Evolutionary conservation across 345 rosid species (phyloP).

Genomic region (Rhodamnia argentea): DNA sequence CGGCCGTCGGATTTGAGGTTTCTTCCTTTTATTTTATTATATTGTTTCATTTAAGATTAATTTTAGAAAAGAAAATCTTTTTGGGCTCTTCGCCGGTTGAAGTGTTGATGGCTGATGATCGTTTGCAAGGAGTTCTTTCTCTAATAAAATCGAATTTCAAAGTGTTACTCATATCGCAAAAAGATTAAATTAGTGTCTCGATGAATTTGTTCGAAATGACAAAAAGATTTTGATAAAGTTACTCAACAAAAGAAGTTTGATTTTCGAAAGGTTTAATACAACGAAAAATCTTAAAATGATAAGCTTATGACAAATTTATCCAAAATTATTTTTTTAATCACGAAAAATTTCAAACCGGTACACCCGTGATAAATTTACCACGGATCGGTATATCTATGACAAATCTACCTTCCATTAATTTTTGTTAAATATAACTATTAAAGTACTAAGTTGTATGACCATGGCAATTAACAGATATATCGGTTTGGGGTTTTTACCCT

Average conservation of each 20-base stretch:
- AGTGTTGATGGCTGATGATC: too few relatives aligned
- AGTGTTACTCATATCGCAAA: neutral
- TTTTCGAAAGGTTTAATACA: neutral
- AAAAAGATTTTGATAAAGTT: neutral
- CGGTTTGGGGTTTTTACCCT: too few relatives aligned
- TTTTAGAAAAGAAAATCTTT: neutral
- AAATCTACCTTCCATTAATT: too few relatives aligned
- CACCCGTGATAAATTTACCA: too few relatives aligned
- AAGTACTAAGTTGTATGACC: too few relatives aligned
- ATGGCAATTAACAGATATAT: too few relatives aligned
- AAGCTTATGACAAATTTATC: too few relatives aligned
- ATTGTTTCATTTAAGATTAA: neutral
- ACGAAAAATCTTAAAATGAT: too few relatives aligned
- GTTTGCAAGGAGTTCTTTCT: neutral
- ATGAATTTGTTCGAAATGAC: neutral
- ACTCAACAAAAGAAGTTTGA: neutral
- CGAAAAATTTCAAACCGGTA: too few relatives aligned
- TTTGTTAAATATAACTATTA: too few relatives aligned
- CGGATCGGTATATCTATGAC: too few relatives aligned
- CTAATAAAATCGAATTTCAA: neutral
- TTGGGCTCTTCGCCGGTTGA: neutral
- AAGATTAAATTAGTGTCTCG: neutral
- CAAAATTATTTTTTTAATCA: too few relatives aligned
- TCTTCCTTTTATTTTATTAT: neutral
- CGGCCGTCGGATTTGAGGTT: neutral